These are phyloP conservation scores for Microdochium paspali DNA, from an alignment of 2,329 filamentous ascomycete species.

Conservation along the genomic window DNA sequence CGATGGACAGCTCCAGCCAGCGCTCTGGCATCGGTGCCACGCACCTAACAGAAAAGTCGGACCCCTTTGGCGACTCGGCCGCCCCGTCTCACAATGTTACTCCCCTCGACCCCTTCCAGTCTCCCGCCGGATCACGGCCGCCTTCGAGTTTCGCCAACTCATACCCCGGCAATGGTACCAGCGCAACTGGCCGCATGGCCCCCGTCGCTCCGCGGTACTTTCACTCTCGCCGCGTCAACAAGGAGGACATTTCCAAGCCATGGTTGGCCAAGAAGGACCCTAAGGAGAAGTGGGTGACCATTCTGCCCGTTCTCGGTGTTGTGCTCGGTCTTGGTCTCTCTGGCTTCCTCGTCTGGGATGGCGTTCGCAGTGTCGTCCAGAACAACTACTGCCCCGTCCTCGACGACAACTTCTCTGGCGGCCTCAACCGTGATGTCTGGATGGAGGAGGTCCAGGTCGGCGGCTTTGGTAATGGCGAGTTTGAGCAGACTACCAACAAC, in stretches of 20 bases:
- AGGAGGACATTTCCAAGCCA: constrained; percentile 65
- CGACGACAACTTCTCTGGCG: constrained; percentile 54
- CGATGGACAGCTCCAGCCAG: background rate
- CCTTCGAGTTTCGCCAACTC: background rate
- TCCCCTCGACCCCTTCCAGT: background rate
- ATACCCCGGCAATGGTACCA: background rate
- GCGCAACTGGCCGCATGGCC: background rate
- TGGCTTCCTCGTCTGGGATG: constrained; percentile 68
- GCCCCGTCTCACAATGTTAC: background rate
- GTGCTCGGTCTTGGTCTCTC: constrained; percentile 57
- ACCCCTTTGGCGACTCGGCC: background rate
- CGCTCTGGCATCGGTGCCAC: background rate
- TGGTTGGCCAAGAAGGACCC: constrained; percentile 68
- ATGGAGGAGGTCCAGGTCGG: constrained; percentile 66
- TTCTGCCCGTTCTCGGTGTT: constrained; percentile 66
- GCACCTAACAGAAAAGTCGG: background rate
- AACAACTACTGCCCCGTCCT: constrained; percentile 65
- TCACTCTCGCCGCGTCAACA: constrained; percentile 62
- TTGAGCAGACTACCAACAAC: constrained; percentile 62
- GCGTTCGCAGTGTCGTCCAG: constrained; percentile 59
- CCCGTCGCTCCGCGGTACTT: constrained; percentile 42
- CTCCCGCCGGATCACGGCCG: background rate
- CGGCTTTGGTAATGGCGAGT: constrained; percentile 73
- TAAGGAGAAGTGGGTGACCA: constrained; percentile 79
- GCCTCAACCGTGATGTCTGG: constrained; percentile 55